phyloP scores from a whole-genome alignment of 2,329 filamentous ascomycete genomes.

The Colletotrichum sp. region DNA sequence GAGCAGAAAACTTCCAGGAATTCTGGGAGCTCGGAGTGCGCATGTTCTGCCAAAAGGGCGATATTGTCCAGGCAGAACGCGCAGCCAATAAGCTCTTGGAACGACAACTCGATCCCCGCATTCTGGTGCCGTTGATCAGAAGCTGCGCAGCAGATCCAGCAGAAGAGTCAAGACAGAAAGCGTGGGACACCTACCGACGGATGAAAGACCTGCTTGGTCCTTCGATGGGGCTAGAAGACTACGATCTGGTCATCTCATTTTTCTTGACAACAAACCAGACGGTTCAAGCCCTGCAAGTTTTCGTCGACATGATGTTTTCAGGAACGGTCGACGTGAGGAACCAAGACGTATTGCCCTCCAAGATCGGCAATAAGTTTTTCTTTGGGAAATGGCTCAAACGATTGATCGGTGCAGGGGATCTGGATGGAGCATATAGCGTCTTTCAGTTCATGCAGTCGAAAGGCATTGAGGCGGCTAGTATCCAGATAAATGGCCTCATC shows the following conservation, averaged over 20 bases:
- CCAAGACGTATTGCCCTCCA: constrained; percentile 46
- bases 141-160: constrained; percentile 62
- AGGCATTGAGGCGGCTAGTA: constrained; percentile 70
- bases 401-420: constrained; percentile 74
- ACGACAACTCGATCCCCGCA: constrained; percentile 54
- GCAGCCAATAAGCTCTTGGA: constrained; percentile 60
- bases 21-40: constrained; percentile 71
- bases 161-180: constrained; percentile 53
- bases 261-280: constrained; percentile 72
- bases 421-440: constrained; percentile 74
- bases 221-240: constrained; percentile 73
- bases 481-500: constrained; percentile 83
- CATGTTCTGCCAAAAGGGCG: constrained; percentile 64
- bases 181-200: constrained; percentile 71
- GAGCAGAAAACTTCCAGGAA: constrained; percentile 49
- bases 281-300: constrained; percentile 74
- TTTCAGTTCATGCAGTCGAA: constrained; percentile 76
- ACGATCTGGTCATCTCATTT: constrained; percentile 74
- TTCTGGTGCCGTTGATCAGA: constrained; percentile 72
- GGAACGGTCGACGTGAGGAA: constrained; percentile 55
- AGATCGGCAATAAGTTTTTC: constrained; percentile 76
- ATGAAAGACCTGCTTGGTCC: constrained; percentile 66
- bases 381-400: constrained; percentile 89
- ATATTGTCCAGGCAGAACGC: constrained; percentile 63
- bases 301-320: constrained; percentile 87